Conservation (phyloP, 805 yeast genomes). For the Yarrowia hollandica region DNA sequence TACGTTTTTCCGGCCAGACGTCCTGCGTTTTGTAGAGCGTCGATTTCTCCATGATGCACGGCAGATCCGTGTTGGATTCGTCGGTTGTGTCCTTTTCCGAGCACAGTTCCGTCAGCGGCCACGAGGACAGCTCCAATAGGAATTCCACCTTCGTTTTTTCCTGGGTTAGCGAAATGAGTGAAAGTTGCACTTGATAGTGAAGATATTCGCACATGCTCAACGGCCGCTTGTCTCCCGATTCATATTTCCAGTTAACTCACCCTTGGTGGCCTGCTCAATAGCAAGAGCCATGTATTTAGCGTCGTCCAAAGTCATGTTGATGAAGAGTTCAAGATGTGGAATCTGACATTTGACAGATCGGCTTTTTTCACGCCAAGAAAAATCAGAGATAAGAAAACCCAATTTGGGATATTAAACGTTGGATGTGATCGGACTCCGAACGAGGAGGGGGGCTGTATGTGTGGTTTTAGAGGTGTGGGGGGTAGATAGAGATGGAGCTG, state of each 20-base stretch:
- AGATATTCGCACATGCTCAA: no score
- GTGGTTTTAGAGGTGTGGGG: no score
- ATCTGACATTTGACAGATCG: no score
- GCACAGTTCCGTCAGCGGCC: slow-evolving; percentile 70
- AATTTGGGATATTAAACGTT: background rate
- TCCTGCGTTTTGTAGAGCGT: slow-evolving; percentile 88
- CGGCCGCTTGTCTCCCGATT: no score
- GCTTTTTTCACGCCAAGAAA: no score
- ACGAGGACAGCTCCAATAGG: slow-evolving; percentile 83
- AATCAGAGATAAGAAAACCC: background rate
- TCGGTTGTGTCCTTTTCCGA: slow-evolving; percentile 89
- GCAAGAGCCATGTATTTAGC: slow-evolving; percentile 39
- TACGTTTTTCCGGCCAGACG: slow-evolving; percentile 77
- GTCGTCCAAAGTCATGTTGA: slow-evolving; percentile 33
- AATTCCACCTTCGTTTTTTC: slow-evolving; percentile 82
- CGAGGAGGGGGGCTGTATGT: no score
- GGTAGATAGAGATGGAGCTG: no score
- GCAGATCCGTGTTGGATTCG: slow-evolving; percentile 83
- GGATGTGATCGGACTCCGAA: no score
- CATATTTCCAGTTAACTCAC: no score
- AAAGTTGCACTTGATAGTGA: no score
- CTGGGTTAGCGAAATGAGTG: slow-evolving; percentile 42
- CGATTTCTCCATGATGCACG: slow-evolving; percentile 88
- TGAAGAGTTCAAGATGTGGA: background rate
- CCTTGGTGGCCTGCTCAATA: slow-evolving; percentile 40